phyloP scores from a whole-genome alignment of 1,284 basidiomycete species.

The Ustilago bromivora region DNA sequence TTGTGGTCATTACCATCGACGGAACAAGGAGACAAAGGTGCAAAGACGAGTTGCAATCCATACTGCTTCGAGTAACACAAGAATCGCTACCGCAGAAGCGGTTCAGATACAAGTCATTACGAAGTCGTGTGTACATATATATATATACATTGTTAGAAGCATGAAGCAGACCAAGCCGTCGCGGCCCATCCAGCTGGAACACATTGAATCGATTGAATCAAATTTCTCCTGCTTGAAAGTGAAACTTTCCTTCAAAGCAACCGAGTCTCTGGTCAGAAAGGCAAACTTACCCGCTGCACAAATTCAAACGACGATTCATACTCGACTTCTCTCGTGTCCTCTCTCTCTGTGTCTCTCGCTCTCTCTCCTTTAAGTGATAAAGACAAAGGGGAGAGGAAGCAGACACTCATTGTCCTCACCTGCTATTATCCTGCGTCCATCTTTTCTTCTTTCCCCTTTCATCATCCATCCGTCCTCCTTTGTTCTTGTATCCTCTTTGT shows the following conservation, averaged over 20 bases:
- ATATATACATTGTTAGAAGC: neutral
- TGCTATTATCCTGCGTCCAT: neutral
- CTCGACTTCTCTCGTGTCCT: neutral
- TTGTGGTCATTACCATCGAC: no score
- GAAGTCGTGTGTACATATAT: neutral
- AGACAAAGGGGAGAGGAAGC: no score
- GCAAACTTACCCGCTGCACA: neutral
- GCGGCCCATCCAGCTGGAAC: no score
- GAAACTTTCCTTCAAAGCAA: neutral
- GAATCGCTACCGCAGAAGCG: neutral
- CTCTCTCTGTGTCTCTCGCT: neutral
- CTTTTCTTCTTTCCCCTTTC: neutral
- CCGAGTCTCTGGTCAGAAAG: neutral
- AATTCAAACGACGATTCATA: neutral
- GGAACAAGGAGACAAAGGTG: no score
- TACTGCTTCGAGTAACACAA: no score
- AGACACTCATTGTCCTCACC: no score
- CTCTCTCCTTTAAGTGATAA: no score
- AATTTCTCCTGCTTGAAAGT: neutral
- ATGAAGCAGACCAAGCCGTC: no score
- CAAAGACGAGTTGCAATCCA: no score
- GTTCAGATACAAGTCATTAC: neutral
- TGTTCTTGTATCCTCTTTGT: conserved; percentile 2
- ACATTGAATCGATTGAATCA: neutral
- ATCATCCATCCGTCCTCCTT: neutral